Evolutionary conservation across 83 land plant genomes (phyloP).

Genomic region (Larix sibirica): DNA sequence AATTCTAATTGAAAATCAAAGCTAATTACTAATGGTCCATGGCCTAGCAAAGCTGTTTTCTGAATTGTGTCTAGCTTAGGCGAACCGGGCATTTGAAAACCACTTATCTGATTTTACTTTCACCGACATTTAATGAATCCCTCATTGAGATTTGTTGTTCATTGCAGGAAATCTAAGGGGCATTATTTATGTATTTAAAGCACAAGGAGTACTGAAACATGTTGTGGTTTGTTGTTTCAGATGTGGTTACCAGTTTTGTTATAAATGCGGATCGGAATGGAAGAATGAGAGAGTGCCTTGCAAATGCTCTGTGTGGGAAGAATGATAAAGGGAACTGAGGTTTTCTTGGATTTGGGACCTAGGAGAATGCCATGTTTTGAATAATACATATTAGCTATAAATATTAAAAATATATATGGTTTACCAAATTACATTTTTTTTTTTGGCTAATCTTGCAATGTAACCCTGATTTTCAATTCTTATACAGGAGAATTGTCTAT

Average conservation of each 20-base stretch:
- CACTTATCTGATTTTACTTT: no score
- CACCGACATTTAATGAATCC: neutral
- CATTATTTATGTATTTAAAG: neutral
- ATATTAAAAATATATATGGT: no score
- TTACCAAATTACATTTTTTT: no score
- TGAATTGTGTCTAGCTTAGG: neutral
- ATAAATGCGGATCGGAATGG: constrained; percentile 25
- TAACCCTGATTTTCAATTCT: no score
- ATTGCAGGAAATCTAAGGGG: neutral
- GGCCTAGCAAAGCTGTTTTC: neutral
- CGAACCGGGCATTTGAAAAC: neutral
- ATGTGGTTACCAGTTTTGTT: constrained; percentile 25
- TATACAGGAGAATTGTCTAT: no score
- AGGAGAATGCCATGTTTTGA: neutral
- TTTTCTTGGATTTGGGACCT: neutral
- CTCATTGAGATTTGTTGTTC: neutral
- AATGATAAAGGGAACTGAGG: neutral
- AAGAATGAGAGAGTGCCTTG: constrained; percentile 6
- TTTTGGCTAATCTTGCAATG: no score
- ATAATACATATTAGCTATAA: neutral
- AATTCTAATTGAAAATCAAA: no score
- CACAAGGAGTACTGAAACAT: neutral
- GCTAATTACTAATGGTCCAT: no score
- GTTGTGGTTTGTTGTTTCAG: constrained; percentile 7
- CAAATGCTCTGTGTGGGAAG: constrained; percentile 7